These are phyloP conservation scores for Phytopythium mirpurense DNA, from an alignment of 352 stramenopile genomes.

Conservation along the genomic window DNA sequence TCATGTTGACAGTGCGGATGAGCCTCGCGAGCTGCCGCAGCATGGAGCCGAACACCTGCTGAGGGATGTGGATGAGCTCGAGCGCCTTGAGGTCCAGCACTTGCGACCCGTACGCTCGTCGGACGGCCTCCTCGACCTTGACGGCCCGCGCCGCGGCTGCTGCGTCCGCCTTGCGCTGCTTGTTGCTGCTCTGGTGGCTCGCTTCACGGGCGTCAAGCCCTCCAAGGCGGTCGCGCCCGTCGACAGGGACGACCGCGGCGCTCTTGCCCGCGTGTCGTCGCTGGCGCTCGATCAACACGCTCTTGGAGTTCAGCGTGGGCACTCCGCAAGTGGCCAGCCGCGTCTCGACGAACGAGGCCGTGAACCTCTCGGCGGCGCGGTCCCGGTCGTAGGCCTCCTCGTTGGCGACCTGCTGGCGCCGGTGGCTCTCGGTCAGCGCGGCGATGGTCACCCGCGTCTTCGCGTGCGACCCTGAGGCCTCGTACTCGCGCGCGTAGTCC, in stretches of 20 bases:
- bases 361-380: constrained; percentile 30
- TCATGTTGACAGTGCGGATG: constrained; percentile 57
- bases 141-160: constrained; percentile 10
- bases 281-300: constrained; percentile 46
- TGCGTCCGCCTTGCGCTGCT: constrained; percentile 14
- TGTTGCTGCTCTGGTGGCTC: constrained; percentile 3
- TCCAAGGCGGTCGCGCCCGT: background rate
- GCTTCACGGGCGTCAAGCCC: constrained; percentile 3
- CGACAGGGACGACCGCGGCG: constrained; percentile 5
- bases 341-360: constrained; percentile 49
- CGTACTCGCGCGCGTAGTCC: constrained; percentile 48
- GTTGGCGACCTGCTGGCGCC: constrained; percentile 34
- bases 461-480: constrained; percentile 21
- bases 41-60: constrained; percentile 50
- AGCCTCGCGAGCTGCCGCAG: constrained; percentile 57
- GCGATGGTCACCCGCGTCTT: constrained; percentile 43
- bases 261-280: constrained; percentile 18
- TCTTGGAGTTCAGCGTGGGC: constrained; percentile 65
- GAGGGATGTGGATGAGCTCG: constrained; percentile 58
- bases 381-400: constrained; percentile 53
- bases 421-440: constrained; percentile 40
- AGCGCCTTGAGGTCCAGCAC: constrained; percentile 61
- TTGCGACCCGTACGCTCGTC: constrained; percentile 42
- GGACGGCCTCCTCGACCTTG: constrained; percentile 34
- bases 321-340: constrained; percentile 50